These are phyloP conservation scores for Alternaria triticina DNA, from an alignment of 2,329 filamentous ascomycete species.

Conservation along the genomic window DNA sequence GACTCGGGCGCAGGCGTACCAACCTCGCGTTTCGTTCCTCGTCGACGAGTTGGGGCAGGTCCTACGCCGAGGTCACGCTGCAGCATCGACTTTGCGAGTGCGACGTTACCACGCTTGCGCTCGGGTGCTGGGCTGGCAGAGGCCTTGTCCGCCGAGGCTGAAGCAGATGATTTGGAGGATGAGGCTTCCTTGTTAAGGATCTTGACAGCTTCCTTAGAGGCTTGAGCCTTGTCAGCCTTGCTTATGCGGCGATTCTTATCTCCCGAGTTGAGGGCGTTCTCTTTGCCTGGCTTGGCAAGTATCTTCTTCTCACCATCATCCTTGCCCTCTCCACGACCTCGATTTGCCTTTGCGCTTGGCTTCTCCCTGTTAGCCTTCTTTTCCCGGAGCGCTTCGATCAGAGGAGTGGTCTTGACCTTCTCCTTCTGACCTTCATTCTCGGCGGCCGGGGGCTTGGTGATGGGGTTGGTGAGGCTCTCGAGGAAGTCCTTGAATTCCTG, in stretches of 20 bases:
- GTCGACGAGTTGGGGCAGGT: slow-evolving; percentile 50
- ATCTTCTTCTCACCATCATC: slow-evolving; percentile 62
- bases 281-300: slow-evolving; percentile 42
- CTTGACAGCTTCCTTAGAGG: slow-evolving; percentile 67
- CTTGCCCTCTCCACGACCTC: slow-evolving; percentile 66
- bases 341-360: slow-evolving; percentile 60
- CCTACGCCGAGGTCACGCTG: slow-evolving; percentile 67
- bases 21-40: slow-evolving; percentile 48
- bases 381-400: slow-evolving; percentile 88
- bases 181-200: slow-evolving; percentile 59
- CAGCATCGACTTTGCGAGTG: slow-evolving; percentile 64
- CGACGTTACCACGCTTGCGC: slow-evolving; percentile 60
- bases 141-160: slow-evolving; percentile 42
- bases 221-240: slow-evolving; percentile 67
- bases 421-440: slow-evolving; percentile 62
- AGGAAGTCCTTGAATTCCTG: slow-evolving; percentile 94
- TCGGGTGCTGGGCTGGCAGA: slow-evolving; percentile 52
- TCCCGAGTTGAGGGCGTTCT: slow-evolving; percentile 31
- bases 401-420: slow-evolving; percentile 80
- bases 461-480: slow-evolving; percentile 79
- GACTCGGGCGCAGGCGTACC: slow-evolving; percentile 28
- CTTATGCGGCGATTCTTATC: slow-evolving; percentile 49
- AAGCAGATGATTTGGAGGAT: slow-evolving; percentile 35
- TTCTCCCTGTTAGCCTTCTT: slow-evolving; percentile 81
- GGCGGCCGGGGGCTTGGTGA: slow-evolving; percentile 61